Evolutionary conservation across 1,139 yeast genomes (phyloP).

Genomic region (Spencermartinsiella ligniputridi): DNA sequence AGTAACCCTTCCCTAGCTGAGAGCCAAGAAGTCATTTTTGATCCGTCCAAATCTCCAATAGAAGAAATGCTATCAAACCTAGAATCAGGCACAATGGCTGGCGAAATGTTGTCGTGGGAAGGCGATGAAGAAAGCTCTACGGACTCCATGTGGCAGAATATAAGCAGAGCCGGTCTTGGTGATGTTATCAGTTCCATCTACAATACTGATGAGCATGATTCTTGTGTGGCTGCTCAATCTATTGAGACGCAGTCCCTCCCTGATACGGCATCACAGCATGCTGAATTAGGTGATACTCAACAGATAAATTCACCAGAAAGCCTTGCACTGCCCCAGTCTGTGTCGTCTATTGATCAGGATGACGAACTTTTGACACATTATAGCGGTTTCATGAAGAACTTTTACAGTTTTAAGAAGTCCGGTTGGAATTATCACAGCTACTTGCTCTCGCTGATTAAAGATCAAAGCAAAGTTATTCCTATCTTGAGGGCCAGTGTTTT

Average conservation of each 20-base stretch:
- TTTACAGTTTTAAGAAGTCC: constrained; percentile 5
- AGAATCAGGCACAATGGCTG: background rate
- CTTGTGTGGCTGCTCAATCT: background rate
- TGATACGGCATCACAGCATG: too few relatives aligned
- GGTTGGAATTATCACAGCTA: constrained; percentile 6
- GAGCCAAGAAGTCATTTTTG: background rate
- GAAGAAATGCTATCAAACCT: background rate
- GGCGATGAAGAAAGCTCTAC: background rate
- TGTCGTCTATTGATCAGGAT: background rate
- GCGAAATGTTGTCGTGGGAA: background rate
- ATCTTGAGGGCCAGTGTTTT: background rate
- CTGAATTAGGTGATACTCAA: background rate
- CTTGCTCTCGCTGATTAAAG: constrained; percentile 3
- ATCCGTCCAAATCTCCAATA: background rate
- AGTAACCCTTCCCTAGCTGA: background rate
- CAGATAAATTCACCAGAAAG: background rate
- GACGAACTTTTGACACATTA: constrained; percentile 2
- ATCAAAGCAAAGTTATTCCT: background rate
- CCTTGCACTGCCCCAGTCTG: background rate
- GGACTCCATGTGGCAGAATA: background rate
- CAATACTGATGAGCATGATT: background rate
- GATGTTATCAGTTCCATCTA: background rate
- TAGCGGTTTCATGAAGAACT: background rate
- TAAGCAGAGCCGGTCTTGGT: background rate
- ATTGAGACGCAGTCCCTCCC: too few relatives aligned